phyloP scores from a whole-genome alignment of 2,329 filamentous ascomycete genomes.

The Pseudonectria foliicola region DNA sequence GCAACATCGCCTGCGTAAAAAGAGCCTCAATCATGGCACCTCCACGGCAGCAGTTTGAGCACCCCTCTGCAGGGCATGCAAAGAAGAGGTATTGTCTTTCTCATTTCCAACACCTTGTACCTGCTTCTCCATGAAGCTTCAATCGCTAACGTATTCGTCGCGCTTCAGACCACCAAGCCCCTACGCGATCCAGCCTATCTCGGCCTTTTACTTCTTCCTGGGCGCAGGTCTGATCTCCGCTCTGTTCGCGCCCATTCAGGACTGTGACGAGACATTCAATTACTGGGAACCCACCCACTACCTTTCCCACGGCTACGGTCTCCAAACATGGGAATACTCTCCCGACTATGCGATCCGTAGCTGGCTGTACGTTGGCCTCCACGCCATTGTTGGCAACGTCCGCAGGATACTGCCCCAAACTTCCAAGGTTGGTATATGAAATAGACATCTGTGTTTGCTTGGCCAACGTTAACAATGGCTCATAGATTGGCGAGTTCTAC shows the following conservation, averaged over 20 bases:
- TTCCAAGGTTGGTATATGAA: constrained; percentile 40
- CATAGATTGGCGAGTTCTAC: constrained; percentile 70
- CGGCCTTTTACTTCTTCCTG: constrained; percentile 75
- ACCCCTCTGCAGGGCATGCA: constrained; percentile 43
- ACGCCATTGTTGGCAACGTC: constrained; percentile 65
- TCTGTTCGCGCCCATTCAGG: constrained; percentile 81
- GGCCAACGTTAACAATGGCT: constrained; percentile 4
- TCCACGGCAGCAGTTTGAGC: constrained; percentile 34
- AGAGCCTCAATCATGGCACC: constrained; percentile 34
- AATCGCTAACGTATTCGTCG: constrained; percentile 4
- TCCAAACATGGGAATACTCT: constrained; percentile 98
- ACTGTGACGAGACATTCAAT: constrained; percentile 98
- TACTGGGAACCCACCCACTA: constrained; percentile 99
- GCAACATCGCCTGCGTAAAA: constrained; percentile 12
- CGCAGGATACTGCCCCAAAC: constrained; percentile 56
- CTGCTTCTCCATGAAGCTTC: constrained; percentile 1
- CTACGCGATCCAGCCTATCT: constrained; percentile 63
- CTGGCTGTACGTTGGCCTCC: constrained; percentile 82
- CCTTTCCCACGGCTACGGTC: constrained; percentile 80
- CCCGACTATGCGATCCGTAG: constrained; percentile 91
- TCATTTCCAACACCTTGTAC: neutral
- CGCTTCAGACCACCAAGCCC: constrained; percentile 38
- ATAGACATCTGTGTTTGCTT: neutral
- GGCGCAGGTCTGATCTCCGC: constrained; percentile 69
- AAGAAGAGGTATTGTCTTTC: constrained; percentile 40